phyloP scores from a whole-genome alignment of 495 filamentous ascomycete genomes.

The Cercophora scortea region DNA sequence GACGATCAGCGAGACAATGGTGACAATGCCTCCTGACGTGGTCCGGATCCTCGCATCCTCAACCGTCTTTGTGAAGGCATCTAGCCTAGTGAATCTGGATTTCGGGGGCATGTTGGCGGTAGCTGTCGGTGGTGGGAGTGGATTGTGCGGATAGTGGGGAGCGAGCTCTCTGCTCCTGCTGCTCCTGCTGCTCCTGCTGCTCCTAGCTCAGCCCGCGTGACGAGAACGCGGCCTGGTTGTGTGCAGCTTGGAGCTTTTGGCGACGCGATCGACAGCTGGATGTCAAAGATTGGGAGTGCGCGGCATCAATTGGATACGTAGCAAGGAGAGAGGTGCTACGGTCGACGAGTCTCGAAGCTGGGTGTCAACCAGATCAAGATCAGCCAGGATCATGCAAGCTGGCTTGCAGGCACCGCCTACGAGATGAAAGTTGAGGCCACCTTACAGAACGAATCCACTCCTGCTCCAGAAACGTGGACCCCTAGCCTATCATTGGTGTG shows the following conservation, averaged over 20 bases:
- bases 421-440: constrained; percentile 3
- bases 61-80: constrained; percentile 98
- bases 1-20: constrained; percentile 77
- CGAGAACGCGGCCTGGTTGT: too few species aligned
- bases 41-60: constrained; percentile 96
- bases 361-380: background rate
- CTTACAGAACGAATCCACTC: background rate
- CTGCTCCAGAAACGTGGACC: background rate
- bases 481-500: background rate
- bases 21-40: constrained; percentile 94
- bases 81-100: constrained; percentile 89
- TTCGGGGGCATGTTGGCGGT: constrained; percentile 47
- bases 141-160: too few species aligned
- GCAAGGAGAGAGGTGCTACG: constrained; percentile 9
- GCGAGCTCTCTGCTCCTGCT: too few species aligned
- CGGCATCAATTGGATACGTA: constrained; percentile 13
- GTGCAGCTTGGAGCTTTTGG: too few species aligned
- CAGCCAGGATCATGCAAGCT: background rate
- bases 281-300: background rate
- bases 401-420: background rate
- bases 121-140: background rate
- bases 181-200: too few species aligned
- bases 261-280: too few species aligned
- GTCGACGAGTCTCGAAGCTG: background rate
- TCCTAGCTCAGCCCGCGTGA: too few species aligned